Evolutionary conservation across 441 rosid species (phyloP), one percentile per base, ranked within the genome.

Genomic region (Eutrema salsugineum): DNA sequence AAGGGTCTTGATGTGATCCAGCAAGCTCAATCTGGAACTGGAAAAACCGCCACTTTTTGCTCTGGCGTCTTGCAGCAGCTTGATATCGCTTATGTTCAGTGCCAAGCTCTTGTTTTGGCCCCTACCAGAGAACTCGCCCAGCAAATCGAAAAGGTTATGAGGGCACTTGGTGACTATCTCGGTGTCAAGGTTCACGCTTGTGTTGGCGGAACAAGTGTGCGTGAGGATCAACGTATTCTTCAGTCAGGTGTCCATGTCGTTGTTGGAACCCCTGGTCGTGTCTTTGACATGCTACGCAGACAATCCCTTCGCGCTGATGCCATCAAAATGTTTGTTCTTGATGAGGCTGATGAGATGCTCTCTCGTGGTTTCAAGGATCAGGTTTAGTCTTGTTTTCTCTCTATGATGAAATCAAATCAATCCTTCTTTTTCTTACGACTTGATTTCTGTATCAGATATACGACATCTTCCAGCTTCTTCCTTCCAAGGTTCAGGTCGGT

Each of bases 241-340:
- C 87, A 83, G 71, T 66, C 82, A 73, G 91, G 88, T 50, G 91
- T 84, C 19, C 91, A 87, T 77, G 91, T 82, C 48, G 91, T 87
- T 10, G 91, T 87, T 24, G 91, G 91, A 9, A 87, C 91, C 47
- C 91, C 91, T n/a, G 89, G 89, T 3, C 91, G 91, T 82, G 91
- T 87, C 57, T 87, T 87, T 64, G 91, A 87, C 81, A 87, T 87
- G 91, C 65, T 87, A 65, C 80, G 84, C 3, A 82, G 88, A 70
- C 86, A 86, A 55, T 86, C 87, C 9, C 87, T 87, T 40, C 83
- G 85, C 11, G 79, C 87, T 11, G 88, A 84, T 73, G 72, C 83
- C 49, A 87, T 87, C 58, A 85, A 65, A 57, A 87, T 84, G 85
- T 87, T 84, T 66, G 88, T 87, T 19, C 77, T 87, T 51, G 91